Conservation (phyloP, 1,139 yeast species). For the Suhomyces panamericanus region DNA sequence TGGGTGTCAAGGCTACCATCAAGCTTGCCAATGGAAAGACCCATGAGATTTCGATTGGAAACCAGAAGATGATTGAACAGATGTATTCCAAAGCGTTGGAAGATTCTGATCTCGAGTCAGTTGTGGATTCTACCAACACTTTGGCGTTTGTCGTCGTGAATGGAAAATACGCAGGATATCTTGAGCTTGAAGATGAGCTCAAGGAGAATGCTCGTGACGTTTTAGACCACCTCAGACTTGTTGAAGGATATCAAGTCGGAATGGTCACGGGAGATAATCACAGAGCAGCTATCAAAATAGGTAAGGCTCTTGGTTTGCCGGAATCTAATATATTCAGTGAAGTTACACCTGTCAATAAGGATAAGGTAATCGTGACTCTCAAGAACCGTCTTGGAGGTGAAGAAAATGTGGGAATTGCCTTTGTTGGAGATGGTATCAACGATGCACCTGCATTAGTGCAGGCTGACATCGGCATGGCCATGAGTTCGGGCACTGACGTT, state of each 20-base stretch:
- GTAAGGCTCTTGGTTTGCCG: constrained; percentile 66
- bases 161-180: constrained; percentile 57
- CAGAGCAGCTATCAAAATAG: constrained; percentile 65
- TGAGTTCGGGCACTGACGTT: constrained; percentile 90
- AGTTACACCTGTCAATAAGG: constrained; percentile 76
- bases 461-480: constrained; percentile 87
- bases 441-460: constrained; percentile 95
- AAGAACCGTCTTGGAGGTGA: constrained; percentile 44
- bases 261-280: constrained; percentile 88
- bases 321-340: constrained; percentile 68
- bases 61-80: constrained; percentile 44
- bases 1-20: constrained; percentile 63
- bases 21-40: constrained; percentile 17
- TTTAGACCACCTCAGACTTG: constrained; percentile 50
- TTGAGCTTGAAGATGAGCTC: constrained; percentile 69
- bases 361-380: constrained; percentile 60
- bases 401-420: constrained; percentile 55
- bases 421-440: constrained; percentile 95
- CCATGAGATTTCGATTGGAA: constrained; percentile 56
- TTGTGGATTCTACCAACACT: constrained; percentile 20
- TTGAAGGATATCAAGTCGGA: constrained; percentile 65
- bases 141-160: constrained; percentile 52
- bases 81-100: constrained; percentile 18
- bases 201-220: constrained; percentile 66
- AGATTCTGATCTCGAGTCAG: constrained; percentile 6